phyloP scores from a whole-genome alignment of 78 protist species.

The Speleostelium caveatum region DNA sequence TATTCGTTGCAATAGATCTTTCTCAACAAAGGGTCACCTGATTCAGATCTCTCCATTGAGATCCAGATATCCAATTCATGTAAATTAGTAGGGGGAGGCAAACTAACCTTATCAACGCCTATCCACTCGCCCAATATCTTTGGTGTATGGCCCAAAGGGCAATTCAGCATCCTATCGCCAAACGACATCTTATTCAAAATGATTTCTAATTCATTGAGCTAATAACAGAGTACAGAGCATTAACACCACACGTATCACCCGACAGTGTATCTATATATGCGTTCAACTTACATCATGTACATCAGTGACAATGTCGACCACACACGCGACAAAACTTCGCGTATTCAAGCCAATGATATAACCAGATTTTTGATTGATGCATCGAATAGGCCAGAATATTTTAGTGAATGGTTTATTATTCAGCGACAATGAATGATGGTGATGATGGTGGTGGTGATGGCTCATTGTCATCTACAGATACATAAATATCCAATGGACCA shows the following conservation, averaged over 20 bases:
- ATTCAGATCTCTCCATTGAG: conserved; percentile 55
- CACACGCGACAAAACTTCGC: conserved; percentile 64
- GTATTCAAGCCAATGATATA: conserved; percentile 62
- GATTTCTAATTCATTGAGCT: conserved; percentile 47
- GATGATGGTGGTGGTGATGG: background rate
- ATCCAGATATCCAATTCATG: conserved; percentile 70
- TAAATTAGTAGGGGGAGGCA: conserved; percentile 26
- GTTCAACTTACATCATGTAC: conserved; percentile 9
- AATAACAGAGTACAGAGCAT: background rate
- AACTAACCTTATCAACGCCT: background rate
- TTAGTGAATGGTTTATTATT: conserved; percentile 64
- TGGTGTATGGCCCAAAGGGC: conserved; percentile 54
- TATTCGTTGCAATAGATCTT: conserved; percentile 73
- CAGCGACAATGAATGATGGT: background rate
- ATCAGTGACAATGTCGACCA: conserved; percentile 66
- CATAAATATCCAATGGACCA: background rate
- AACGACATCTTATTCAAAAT: conserved; percentile 32
- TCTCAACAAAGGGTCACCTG: conserved; percentile 31
- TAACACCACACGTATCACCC: too few species aligned
- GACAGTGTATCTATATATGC: too few species aligned
- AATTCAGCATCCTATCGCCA: conserved; percentile 41
- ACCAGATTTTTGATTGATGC: conserved; percentile 59
- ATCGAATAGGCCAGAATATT: conserved; percentile 69
- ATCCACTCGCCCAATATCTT: conserved; percentile 69
- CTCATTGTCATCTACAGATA: background rate